These are phyloP conservation scores for Artemisia argyi DNA, from an alignment of 129 eudicot genomes.

Conservation along the genomic window DNA sequence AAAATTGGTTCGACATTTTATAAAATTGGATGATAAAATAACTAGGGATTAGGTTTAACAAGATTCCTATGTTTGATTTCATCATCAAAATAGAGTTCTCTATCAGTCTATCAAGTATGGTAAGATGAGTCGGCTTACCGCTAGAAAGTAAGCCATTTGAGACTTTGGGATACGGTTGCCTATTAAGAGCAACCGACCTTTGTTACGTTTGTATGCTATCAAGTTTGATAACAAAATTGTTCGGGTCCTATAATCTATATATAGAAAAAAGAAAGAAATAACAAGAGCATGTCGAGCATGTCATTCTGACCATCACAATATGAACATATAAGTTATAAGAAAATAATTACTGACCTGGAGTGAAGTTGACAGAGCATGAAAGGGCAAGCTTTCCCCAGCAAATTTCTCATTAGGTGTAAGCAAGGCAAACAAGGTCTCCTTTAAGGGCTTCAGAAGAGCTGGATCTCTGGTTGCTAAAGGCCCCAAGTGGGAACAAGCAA, in stretches of 20 bases:
- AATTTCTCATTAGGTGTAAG: constrained; percentile 69
- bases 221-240: too few species aligned
- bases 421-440: constrained; percentile 80
- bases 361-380: constrained; percentile 81
- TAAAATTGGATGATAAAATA: too few species aligned
- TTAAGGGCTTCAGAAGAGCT: constrained; percentile 74
- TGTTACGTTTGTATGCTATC: too few species aligned
- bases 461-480: constrained; percentile 89
- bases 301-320: not conserved
- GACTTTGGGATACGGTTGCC: too few species aligned
- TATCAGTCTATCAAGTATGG: too few species aligned
- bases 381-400: constrained; percentile 52
- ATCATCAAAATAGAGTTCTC: too few species aligned
- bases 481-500: constrained; percentile 80
- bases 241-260: not conserved
- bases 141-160: too few species aligned
- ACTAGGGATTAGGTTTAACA: too few species aligned
- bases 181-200: too few species aligned
- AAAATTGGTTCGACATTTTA: too few species aligned
- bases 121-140: too few species aligned
- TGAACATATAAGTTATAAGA: not conserved
- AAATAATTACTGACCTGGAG: constrained; percentile 64
- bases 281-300: constrained; percentile 1
- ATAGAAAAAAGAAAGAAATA: not conserved
- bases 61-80: too few species aligned